Evolutionary conservation across 768 basidiomycete genomes (phyloP), one percentile per base, ranked within the genome.

Genomic region (Suillus ampliporus): DNA sequence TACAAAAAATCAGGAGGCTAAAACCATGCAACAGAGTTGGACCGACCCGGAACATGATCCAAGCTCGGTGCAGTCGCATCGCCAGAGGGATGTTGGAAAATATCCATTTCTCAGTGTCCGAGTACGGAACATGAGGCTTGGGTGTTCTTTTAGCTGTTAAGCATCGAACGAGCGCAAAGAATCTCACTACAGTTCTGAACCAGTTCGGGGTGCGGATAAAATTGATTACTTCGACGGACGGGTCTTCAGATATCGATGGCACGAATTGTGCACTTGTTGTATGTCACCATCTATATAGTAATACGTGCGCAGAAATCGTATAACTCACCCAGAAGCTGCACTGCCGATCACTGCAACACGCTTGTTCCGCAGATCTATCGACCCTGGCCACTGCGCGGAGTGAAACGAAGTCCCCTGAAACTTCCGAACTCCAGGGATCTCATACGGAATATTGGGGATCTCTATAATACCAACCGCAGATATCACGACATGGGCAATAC

Each of bases 131-230:
- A 52, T 69, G 67, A 21, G 67, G 63, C 68, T 65, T 50, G 78
- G 50, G 83, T 79, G 8, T 34, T 82, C 86, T 54, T 31, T 8
- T 11, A 61, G 28, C 53, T 17, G 31, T 19, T 37, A 41, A 19
- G 7, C 47, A 9, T 23, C 19, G 23, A 11, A 37, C 14, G 31
- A 38, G 31, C 58, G 11, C 43, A n/a, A 9, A 44, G 43, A 31
- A 44, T 53, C 80, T 67, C 67, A 88, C 87, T 63, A 81, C 80
- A 3, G 83, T 81, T 1, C 81, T 60, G 65, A 80, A 87, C 86
- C 87, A 90, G 62, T 85, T 83, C 9, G 86, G 87, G 35, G 84
- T 87, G 57, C 89, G 77, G 54, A 69, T 72, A 69, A 88, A 88
- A 67, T 91, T 87, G 60, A 84, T 75, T 15, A 88, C 78, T 51